A percentile compares a stretch with the other conserved stretches of the same genome.
phyloP scores from a whole-genome alignment of 2,329 filamentous ascomycete genomes.

The Epichloe sibirici region DNA sequence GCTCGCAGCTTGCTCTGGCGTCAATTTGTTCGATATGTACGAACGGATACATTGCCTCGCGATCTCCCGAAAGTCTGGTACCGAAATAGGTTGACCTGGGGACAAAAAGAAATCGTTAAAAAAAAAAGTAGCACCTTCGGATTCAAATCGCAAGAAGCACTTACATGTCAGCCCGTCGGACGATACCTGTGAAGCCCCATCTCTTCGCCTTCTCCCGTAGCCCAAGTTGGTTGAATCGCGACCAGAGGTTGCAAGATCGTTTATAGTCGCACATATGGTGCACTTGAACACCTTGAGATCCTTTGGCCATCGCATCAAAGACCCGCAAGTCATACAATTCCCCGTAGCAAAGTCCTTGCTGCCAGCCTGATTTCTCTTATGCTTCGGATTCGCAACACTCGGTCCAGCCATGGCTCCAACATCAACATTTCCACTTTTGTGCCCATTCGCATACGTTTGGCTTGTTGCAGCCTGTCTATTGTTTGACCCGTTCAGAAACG shows the following conservation, averaged over 20 bases:
- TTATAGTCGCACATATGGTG: slow-evolving; percentile 73
- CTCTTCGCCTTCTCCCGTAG: slow-evolving; percentile 2
- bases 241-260: slow-evolving; percentile 45
- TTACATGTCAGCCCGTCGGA: slow-evolving; percentile 1
- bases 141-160: neutral
- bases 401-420: slow-evolving; percentile 11
- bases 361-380: slow-evolving; percentile 21
- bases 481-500: slow-evolving; percentile 50
- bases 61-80: slow-evolving; percentile 22
- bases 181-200: neutral
- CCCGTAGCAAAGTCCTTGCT: slow-evolving; percentile 53
- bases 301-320: slow-evolving; percentile 66
- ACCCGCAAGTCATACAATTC: slow-evolving; percentile 77
- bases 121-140: neutral
- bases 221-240: slow-evolving; percentile 6
- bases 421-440: slow-evolving; percentile 19
- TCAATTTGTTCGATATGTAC: slow-evolving; percentile 17
- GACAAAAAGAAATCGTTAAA: neutral
- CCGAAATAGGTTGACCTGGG: slow-evolving; percentile 20
- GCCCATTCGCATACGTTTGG: slow-evolving; percentile 19
- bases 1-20: neutral
- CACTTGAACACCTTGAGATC: slow-evolving; percentile 67
- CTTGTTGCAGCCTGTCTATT: slow-evolving; percentile 35
- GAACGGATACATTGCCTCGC: slow-evolving; percentile 22
- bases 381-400: slow-evolving; percentile 11